These are phyloP conservation scores for Astrephomene gubernaculifera DNA, from an alignment of 139 green algal genomes.

Conservation along the genomic window DNA sequence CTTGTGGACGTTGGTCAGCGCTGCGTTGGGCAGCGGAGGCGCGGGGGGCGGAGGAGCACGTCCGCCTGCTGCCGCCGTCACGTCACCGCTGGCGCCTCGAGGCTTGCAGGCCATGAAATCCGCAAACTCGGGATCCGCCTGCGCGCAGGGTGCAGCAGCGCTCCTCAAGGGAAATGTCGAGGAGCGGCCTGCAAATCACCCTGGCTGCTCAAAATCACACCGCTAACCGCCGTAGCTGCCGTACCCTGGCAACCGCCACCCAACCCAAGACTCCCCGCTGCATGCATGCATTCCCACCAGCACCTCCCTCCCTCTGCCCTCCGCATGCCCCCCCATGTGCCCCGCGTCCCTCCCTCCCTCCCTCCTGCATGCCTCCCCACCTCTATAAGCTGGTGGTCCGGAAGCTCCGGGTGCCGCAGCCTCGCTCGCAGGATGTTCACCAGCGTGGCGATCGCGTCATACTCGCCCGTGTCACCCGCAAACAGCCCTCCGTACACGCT, in stretches of 20 bases:
- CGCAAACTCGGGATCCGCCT: conserved; percentile 25
- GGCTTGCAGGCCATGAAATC: conserved; percentile 37
- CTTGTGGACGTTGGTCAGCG: no score
- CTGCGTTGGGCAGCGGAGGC: background rate
- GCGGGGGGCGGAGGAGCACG: background rate
- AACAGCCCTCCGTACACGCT: conserved; percentile 18
- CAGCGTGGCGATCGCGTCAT: conserved; percentile 17
- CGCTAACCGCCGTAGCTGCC: no score
- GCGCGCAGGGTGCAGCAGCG: background rate
- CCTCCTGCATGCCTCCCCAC: background rate
- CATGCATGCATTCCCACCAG: no score
- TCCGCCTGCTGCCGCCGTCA: background rate
- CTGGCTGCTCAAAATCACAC: background rate
- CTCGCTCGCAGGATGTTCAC: conserved; percentile 18
- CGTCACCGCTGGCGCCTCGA: background rate
- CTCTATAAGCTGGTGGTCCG: conserved; percentile 30
- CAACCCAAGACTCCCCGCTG: no score
- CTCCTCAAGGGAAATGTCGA: no score
- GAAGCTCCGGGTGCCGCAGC: background rate
- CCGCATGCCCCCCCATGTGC: no score
- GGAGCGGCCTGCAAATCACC: no score
- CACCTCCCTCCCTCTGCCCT: no score
- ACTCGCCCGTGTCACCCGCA: conserved; percentile 12
- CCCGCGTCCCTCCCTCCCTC: no score
- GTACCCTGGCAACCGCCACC: no score